These are phyloP conservation scores for Phoenix dactylifera DNA, from an alignment of 176 grass and related monocot species.

Conservation along the genomic window DNA sequence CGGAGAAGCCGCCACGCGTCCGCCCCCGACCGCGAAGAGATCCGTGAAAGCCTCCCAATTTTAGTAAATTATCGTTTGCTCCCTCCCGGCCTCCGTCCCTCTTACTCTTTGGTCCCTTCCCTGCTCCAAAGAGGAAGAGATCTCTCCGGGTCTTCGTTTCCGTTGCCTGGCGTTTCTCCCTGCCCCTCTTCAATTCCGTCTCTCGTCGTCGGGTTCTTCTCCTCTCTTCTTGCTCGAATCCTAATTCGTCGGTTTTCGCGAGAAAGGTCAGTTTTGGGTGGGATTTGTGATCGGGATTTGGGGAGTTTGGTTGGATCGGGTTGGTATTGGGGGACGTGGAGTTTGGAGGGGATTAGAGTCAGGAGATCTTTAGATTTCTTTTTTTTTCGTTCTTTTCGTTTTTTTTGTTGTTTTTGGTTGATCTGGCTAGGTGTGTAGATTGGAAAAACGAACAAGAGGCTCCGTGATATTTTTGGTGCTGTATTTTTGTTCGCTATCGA, in stretches of 20 bases:
- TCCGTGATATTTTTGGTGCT: conserved; percentile 91
- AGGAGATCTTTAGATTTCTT: neutral
- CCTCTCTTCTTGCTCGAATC: too few relatives aligned
- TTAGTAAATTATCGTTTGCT: neutral
- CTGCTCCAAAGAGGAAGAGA: conserved; percentile 13
- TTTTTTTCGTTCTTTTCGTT: neutral
- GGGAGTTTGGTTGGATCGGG: neutral
- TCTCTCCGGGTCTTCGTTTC: conserved; percentile 13
- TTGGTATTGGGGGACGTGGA: neutral
- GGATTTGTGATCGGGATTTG: neutral
- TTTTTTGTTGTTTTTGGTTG: neutral
- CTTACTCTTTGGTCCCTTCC: conserved; percentile 5
- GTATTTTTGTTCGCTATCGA: conserved; percentile 60
- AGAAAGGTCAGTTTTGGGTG: too few relatives aligned
- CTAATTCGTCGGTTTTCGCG: too few relatives aligned
- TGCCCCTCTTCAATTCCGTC: too few relatives aligned
- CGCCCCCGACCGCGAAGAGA: too few relatives aligned
- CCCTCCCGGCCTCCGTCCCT: conserved; percentile 18
- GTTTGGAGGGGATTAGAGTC: neutral
- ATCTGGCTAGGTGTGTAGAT: neutral
- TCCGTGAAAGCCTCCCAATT: too few relatives aligned
- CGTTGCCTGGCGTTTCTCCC: neutral
- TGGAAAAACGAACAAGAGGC: conserved; percentile 38
- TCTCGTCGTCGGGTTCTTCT: too few relatives aligned
- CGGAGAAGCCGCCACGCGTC: too few relatives aligned